Percentiles rank a stretch among this genome's conserved stretches.
Evolutionary conservation across 192 early-diverging fungal genomes (phyloP).

Genomic region (Backusella macrospora): DNA sequence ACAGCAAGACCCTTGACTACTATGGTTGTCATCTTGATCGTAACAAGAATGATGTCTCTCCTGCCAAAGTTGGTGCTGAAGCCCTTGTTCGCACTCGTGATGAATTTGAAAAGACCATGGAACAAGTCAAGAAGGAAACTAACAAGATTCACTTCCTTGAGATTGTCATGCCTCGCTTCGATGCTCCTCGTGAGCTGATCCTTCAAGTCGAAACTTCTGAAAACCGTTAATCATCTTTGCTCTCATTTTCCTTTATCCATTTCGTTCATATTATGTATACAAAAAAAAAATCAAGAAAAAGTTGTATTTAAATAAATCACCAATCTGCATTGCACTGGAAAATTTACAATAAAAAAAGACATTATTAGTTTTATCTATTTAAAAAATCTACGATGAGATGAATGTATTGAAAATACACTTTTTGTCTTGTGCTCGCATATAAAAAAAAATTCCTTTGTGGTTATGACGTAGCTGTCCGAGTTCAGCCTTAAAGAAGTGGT

Average conservation of each 20-base stretch:
- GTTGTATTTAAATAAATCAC: constrained; percentile 5
- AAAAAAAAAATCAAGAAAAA: constrained; percentile 1
- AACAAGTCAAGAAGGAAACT: constrained; percentile 24
- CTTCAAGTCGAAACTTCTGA: constrained; percentile 30
- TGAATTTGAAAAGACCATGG: constrained; percentile 47
- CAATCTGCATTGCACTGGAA: constrained; percentile 4
- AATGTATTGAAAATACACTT: too few relatives aligned
- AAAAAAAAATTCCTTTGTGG: too few relatives aligned
- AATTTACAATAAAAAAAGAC: background rate
- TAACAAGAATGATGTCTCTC: constrained; percentile 24
- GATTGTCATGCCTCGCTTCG: constrained; percentile 49
- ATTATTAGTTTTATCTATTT: background rate
- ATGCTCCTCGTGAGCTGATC: constrained; percentile 49
- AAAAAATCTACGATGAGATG: background rate
- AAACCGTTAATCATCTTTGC: constrained; percentile 25
- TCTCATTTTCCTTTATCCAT: background rate
- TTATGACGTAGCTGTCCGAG: background rate
- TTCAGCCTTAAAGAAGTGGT: background rate
- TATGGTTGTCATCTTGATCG: constrained; percentile 38
- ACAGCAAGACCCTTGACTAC: constrained; percentile 49
- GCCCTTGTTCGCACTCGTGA: constrained; percentile 27
- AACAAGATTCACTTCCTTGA: constrained; percentile 52
- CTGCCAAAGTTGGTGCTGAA: constrained; percentile 39
- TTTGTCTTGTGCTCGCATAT: too few relatives aligned
- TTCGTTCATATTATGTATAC: background rate